Conservation (phyloP, 768 basidiomycete species). For the Inosperma sp. region DNA sequence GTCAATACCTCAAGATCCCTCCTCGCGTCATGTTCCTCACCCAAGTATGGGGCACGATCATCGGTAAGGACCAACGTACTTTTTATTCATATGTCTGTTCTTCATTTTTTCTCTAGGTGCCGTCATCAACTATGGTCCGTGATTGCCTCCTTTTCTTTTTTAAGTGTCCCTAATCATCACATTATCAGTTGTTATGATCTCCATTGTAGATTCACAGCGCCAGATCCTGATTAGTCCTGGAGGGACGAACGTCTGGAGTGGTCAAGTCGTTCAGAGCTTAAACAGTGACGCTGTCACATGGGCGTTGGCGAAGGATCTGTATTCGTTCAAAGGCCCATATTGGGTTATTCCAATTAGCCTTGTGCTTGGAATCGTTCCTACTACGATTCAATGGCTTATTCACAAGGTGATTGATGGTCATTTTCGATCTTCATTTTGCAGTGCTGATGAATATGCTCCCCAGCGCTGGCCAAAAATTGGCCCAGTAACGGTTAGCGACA, state of each 20-base stretch:
- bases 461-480: conserved; percentile 55
- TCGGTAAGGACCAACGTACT: conserved; percentile 33
- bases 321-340: conserved; percentile 51
- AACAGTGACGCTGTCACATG: conserved; percentile 61
- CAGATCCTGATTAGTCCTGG: conserved; percentile 46
- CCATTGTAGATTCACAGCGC: conserved; percentile 48
- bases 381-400: conserved; percentile 51
- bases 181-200: conserved; percentile 57
- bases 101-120: too few species aligned
- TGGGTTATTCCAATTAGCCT: conserved; percentile 52
- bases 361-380: conserved; percentile 50
- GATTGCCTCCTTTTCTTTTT: background rate
- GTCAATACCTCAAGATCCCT: conserved; percentile 65
- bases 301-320: conserved; percentile 57
- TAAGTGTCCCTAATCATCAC: too few species aligned
- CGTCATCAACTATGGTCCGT: conserved; percentile 36
- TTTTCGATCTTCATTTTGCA: background rate
- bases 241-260: conserved; percentile 62
- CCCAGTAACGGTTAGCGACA: conserved; percentile 42
- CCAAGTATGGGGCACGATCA: conserved; percentile 61
- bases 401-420: conserved; percentile 42
- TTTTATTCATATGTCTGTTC: background rate
- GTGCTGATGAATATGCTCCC: background rate
- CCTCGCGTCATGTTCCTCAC: conserved; percentile 62
- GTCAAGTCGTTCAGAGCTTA: conserved; percentile 45